A percentile compares a stretch with the other conserved stretches of the same genome.
phyloP scores from a whole-genome alignment of 225 moss, liverwort and hornwort species.

The Sphagnum tenellum region DNA sequence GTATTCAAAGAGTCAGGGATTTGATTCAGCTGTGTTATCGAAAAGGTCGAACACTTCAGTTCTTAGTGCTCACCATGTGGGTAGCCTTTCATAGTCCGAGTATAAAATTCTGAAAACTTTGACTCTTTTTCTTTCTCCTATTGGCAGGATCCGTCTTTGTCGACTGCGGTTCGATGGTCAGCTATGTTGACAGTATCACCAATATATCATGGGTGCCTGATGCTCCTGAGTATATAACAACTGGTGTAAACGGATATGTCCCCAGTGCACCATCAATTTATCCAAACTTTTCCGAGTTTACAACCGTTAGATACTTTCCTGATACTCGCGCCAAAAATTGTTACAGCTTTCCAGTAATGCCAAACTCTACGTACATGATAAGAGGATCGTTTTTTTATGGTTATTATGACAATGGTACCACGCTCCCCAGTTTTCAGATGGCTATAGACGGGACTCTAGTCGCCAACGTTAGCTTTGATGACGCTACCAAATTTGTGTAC shows the following conservation, averaged over 20 bases:
- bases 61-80: too few species aligned
- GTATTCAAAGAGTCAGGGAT: too few species aligned
- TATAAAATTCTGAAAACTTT: too few species aligned
- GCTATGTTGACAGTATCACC: slow-evolving; percentile 5
- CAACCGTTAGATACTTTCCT: slow-evolving; percentile 9
- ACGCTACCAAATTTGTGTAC: neutral
- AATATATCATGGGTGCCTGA: slow-evolving; percentile 10
- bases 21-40: too few species aligned
- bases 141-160: slow-evolving; percentile 9
- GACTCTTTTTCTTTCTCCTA: too few species aligned
- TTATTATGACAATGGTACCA: neutral
- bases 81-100: too few species aligned
- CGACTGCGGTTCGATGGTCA: slow-evolving; percentile 7
- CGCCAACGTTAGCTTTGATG: neutral
- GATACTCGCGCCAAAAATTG: slow-evolving; percentile 8
- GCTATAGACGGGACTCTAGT: slow-evolving; percentile 10
- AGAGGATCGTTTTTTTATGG: slow-evolving; percentile 8
- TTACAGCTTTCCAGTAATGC: slow-evolving; percentile 8
- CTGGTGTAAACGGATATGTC: slow-evolving; percentile 2
- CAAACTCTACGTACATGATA: slow-evolving; percentile 4
- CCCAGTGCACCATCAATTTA: neutral
- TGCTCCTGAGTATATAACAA: neutral
- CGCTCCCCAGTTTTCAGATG: slow-evolving; percentile 3
- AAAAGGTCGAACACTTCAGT: too few species aligned
- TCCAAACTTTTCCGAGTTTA: neutral